Evolutionary conservation across 2,329 filamentous ascomycete species (phyloP).

Genomic region (Colletotrichum sp.): DNA sequence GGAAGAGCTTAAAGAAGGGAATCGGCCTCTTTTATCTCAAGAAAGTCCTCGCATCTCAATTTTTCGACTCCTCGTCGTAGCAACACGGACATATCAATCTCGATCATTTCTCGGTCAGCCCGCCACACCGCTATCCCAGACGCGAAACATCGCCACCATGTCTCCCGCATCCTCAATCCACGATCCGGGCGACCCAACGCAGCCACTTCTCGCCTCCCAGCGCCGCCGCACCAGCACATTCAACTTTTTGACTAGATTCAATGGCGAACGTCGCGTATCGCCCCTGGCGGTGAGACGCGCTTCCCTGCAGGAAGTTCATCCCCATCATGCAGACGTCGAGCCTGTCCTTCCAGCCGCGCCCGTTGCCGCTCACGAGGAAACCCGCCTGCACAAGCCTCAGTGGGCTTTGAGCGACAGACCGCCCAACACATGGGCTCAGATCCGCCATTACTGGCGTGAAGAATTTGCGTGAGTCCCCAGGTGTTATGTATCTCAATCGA

Average conservation of each 20-base stretch:
- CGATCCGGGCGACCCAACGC: slow-evolving; percentile 9
- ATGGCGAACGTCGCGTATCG: neutral
- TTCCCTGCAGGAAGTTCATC: slow-evolving; percentile 16
- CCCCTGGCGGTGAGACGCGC: slow-evolving; percentile 3
- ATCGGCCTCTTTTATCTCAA: neutral
- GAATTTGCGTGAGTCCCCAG: slow-evolving; percentile 18
- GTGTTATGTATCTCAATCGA: too few relatives aligned
- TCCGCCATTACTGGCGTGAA: slow-evolving; percentile 11
- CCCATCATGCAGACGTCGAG: slow-evolving; percentile 11
- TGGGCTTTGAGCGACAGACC: slow-evolving; percentile 16
- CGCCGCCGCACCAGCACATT: neutral
- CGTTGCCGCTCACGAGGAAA: slow-evolving; percentile 12
- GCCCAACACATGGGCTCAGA: slow-evolving; percentile 14
- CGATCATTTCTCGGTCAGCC: neutral
- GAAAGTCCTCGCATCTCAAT: neutral
- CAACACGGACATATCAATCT: neutral
- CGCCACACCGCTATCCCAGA: neutral
- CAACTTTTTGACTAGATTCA: neutral
- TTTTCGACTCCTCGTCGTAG: neutral
- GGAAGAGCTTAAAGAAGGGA: neutral
- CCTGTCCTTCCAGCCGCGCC: slow-evolving; percentile 14
- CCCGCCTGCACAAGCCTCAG: slow-evolving; percentile 18
- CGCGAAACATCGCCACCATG: neutral
- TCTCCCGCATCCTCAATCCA: slow-evolving; percentile 10
- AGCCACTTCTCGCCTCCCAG: slow-evolving; percentile 4